A percentile compares a stretch with the other conserved stretches of the same genome.
Conservation (phyloP, 345 rosid genomes). For the Alliaria petiolata region DNA sequence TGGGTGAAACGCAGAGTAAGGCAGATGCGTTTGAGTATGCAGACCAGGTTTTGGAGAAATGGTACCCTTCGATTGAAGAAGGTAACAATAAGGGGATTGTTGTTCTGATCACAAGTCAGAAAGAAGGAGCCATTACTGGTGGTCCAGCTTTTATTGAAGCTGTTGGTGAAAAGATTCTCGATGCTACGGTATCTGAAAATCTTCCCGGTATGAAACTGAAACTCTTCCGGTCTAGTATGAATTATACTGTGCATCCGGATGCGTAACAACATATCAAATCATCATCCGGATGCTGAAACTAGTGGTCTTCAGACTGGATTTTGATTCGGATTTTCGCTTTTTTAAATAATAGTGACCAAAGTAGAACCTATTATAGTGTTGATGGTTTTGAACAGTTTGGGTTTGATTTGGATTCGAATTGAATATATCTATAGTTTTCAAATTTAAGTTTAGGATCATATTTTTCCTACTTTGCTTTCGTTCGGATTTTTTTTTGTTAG, state of each 20-base stretch:
- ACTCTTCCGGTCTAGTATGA: background rate
- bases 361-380: background rate
- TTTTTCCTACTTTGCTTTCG: no score
- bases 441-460: no score
- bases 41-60: conserved; percentile 87
- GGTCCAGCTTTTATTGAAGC: conserved; percentile 91
- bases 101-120: conserved; percentile 88
- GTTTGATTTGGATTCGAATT: background rate
- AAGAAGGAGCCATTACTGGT: conserved; percentile 97
- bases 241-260: background rate
- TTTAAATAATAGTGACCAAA: background rate
- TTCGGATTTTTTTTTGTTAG: no score
- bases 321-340: background rate
- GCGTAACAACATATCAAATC: background rate
- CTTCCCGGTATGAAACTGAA: conserved; percentile 61
- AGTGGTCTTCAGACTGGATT: background rate
- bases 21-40: conserved; percentile 99
- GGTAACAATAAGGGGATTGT: conserved; percentile 90
- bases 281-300: background rate
- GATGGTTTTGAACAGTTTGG: background rate
- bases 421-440: background rate
- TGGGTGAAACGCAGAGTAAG: conserved; percentile 62
- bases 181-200: conserved; percentile 87
- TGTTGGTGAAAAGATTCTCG: conserved; percentile 79
- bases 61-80: conserved; percentile 90